Base-by-base conservation (phyloP, 192 early-diverging fungal genomes). In the Rhizophagus prolifer region DNA sequence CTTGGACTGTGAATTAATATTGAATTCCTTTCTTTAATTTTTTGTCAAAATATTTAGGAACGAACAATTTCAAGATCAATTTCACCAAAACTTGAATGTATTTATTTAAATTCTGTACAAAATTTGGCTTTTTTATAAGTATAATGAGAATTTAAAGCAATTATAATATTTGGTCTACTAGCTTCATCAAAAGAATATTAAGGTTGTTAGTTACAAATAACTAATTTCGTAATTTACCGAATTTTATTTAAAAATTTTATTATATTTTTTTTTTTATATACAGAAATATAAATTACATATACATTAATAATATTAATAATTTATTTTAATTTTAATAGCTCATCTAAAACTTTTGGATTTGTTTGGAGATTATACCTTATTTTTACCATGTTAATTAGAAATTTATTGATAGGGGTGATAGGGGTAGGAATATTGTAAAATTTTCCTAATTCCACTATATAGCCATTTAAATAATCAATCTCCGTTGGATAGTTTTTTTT, bases 381-480 rank as follows among this genome's bases (percentile, higher is more conserved):
- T 28, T 72, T 38, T 21, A 84, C 70, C 34, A 81, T 38, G 58
- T 79, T 62, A 23, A 81, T 64, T 4, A 84, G 9, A 46, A 60
- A 46, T 61, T 80, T 36, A 72, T 84, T 79, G 26, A 72, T 65
- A 12, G 71, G 78, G 0, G 72, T 79, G 26, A 72, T 65, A 12
- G 71, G 78, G 0, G 72, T 66, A 63, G 36, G 44, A 12, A 90
- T 78, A n/a, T 81, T 78, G 36, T 86, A 82, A 63, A 80, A 72
- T 47, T 81, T 70, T 54, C 83, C 90, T 41, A 84, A 71, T 5
- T 81, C 78, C 13, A 87, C 82, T 30, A 91, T 59, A 62, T 86
- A 88, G 10, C 88, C 90, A 76, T 90, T 91, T 58, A 91, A 86
- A 81, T 88, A 90, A 70, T 88, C 85, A 19, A 88, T 81, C 76